Percentiles rank a stretch among this genome's conserved stretches.
These are phyloP conservation scores for Rhodotorula toruloides DNA, from an alignment of 768 basidiomycete genomes.

Conservation along the genomic window DNA sequence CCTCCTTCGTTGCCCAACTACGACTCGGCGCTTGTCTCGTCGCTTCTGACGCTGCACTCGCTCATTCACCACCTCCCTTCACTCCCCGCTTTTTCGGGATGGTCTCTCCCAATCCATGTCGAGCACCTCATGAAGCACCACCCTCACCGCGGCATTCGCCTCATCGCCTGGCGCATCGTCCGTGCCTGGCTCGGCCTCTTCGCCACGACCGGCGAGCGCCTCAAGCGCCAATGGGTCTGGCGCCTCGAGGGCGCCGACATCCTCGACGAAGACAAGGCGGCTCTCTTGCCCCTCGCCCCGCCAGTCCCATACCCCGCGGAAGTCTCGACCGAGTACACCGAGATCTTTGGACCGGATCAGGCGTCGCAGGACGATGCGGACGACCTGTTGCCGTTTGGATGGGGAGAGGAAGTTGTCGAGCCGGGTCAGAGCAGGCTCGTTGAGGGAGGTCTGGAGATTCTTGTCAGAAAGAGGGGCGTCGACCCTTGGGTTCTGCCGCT, in stretches of 20 bases:
- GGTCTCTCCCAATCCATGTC: conserved; percentile 31
- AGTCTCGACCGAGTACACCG: conserved; percentile 70
- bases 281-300: conserved; percentile 37
- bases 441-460: conserved; percentile 57
- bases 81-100: conserved; percentile 30
- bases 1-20: conserved; percentile 12
- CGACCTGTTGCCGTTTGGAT: conserved; percentile 55
- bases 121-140: conserved; percentile 34
- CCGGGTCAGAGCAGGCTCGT: conserved; percentile 40
- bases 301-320: conserved; percentile 65
- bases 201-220: conserved; percentile 36
- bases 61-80: conserved; percentile 27
- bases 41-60: conserved; percentile 31
- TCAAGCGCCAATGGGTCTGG: conserved; percentile 46
- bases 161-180: conserved; percentile 40
- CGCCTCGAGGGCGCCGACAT: conserved; percentile 37
- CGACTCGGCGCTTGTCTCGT: conserved; percentile 14
- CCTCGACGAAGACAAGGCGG: neutral
- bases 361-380: conserved; percentile 65
- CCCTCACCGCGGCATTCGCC: conserved; percentile 38
- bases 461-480: conserved; percentile 49
- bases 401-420: conserved; percentile 5
- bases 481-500: conserved; percentile 82
- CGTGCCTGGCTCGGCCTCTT: conserved; percentile 38
- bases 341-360: conserved; percentile 73